phyloP scores from a whole-genome alignment of 805 yeast genomes.

The Candida quercuum region DNA sequence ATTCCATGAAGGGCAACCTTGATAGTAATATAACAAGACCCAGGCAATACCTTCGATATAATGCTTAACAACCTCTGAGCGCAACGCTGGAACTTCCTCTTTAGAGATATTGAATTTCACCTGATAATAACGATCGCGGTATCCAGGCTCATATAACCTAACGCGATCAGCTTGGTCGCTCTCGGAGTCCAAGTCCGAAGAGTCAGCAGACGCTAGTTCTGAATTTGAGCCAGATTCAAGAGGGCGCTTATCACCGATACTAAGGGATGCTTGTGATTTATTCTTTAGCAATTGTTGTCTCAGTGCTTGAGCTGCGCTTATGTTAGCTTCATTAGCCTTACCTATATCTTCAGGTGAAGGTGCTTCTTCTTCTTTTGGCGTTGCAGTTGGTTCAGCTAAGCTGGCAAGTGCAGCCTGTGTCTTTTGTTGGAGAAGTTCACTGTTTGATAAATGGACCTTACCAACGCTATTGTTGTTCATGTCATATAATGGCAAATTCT shows the following conservation, averaged over 20 bases:
- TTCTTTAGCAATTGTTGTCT: conserved; percentile 29
- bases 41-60: conserved; percentile 97
- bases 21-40: conserved; percentile 90
- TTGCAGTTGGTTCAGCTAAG: conserved; percentile 43
- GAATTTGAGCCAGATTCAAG: conserved; percentile 16
- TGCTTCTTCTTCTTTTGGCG: conserved; percentile 5
- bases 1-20: conserved; percentile 97
- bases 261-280: conserved; percentile 16
- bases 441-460: conserved; percentile 56
- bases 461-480: conserved; percentile 73
- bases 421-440: conserved; percentile 62
- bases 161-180: conserved; percentile 47
- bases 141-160: conserved; percentile 83
- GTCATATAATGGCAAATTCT: conserved; percentile 71
- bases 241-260: conserved; percentile 19
- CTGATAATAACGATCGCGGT: conserved; percentile 72
- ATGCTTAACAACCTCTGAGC: conserved; percentile 56
- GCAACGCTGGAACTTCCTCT: conserved; percentile 47
- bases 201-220: conserved; percentile 11
- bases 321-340: conserved; percentile 31
- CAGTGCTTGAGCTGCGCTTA: conserved; percentile 42
- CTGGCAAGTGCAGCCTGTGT: conserved; percentile 63
- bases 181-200: conserved; percentile 19
- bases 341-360: conserved; percentile 18
- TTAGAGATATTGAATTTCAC: conserved; percentile 60